Evolutionary conservation across 129 eudicot species (phyloP).

Genomic region (Arctium lappa): DNA sequence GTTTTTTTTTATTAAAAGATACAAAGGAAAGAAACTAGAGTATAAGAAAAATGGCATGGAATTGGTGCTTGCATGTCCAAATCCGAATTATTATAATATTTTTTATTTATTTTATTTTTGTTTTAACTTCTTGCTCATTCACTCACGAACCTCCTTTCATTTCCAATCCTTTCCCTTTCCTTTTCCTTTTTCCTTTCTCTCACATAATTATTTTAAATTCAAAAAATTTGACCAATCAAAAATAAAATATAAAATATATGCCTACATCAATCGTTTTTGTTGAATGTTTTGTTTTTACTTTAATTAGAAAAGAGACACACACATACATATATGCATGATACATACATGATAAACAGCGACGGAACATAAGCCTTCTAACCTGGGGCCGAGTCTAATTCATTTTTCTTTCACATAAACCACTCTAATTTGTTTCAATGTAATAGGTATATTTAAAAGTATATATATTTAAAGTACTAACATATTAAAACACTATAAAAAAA

Average conservation of each 20-base stretch:
- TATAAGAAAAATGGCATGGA: slow-evolving; percentile 14
- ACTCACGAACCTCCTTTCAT: slow-evolving; percentile 19
- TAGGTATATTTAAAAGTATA: too few relatives aligned
- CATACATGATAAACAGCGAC: too few relatives aligned
- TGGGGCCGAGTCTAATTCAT: too few relatives aligned
- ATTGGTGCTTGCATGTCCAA: slow-evolving; percentile 26
- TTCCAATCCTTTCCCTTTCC: slow-evolving; percentile 12
- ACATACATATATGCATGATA: too few relatives aligned
- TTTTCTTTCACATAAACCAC: too few relatives aligned
- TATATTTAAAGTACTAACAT: too few relatives aligned
- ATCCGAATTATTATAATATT: not conserved
- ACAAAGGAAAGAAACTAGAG: not conserved
- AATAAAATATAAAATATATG: not conserved
- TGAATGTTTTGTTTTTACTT: not conserved
- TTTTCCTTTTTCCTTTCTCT: not conserved
- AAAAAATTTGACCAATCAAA: not conserved
- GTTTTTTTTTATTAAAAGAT: not conserved
- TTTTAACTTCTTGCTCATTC: slow-evolving; percentile 6
- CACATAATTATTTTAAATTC: not conserved
- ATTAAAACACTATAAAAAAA: too few relatives aligned
- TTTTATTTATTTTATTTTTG: not conserved
- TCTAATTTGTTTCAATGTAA: too few relatives aligned
- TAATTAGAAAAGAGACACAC: not conserved
- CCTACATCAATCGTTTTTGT: not conserved
- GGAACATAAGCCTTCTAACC: too few relatives aligned